phyloP scores from a whole-genome alignment of 768 basidiomycete genomes.

The Gloeostereum incarnatum region DNA sequence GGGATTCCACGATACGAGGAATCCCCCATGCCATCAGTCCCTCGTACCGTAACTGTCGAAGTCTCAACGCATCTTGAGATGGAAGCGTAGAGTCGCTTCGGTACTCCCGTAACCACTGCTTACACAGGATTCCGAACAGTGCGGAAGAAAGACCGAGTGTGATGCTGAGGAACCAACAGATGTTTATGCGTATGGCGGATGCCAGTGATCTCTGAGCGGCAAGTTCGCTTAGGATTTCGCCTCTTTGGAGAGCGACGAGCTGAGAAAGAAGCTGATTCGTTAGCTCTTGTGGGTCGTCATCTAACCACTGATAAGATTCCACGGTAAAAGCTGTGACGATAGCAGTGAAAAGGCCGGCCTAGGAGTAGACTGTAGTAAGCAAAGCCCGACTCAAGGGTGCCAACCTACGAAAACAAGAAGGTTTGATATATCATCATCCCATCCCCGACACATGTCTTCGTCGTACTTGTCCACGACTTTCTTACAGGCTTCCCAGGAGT shows the following conservation, averaged over 20 bases:
- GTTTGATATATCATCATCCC: neutral
- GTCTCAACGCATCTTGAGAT: neutral
- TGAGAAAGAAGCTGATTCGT: neutral
- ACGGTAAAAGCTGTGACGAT: neutral
- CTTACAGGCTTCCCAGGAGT: neutral
- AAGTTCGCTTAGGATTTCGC: neutral
- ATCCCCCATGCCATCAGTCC: constrained; percentile 10
- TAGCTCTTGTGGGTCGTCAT: neutral
- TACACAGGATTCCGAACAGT: neutral
- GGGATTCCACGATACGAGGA: constrained; percentile 7
- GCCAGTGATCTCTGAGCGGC: neutral
- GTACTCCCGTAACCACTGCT: constrained; percentile 3
- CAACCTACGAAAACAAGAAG: neutral
- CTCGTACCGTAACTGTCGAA: constrained; percentile 10
- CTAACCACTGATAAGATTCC: neutral
- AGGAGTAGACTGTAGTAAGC: no score
- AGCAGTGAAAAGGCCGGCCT: neutral
- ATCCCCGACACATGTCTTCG: neutral
- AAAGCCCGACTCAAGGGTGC: neutral
- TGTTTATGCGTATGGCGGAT: constrained; percentile 5
- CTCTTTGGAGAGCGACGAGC: neutral
- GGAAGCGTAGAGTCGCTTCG: neutral
- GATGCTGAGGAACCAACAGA: constrained; percentile 8
- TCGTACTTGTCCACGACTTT: neutral
- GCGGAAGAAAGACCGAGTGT: constrained; percentile 3